Conservation (phyloP, 139 green algal species). For the Nannochloris sp. region DNA sequence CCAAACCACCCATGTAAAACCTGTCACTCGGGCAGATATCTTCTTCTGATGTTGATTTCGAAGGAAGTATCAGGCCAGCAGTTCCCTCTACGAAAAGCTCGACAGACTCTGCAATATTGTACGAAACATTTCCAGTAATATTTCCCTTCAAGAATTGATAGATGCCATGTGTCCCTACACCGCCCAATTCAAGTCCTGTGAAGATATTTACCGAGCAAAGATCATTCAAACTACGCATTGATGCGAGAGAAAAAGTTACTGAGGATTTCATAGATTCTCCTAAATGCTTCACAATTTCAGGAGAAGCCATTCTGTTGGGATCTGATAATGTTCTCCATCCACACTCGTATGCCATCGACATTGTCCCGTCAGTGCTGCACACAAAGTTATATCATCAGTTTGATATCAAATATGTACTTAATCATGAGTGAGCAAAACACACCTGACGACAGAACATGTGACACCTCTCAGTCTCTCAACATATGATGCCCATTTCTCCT, state of each 20-base stretch:
- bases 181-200: too few relatives aligned
- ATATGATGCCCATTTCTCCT: slow-evolving; percentile 12
- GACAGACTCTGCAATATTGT: background rate
- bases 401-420: too few relatives aligned
- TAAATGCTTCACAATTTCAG: slow-evolving; percentile 38
- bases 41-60: slow-evolving; percentile 26
- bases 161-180: too few relatives aligned
- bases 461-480: slow-evolving; percentile 4
- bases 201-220: too few relatives aligned
- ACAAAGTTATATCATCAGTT: background rate
- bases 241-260: slow-evolving; percentile 31
- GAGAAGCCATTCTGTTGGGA: slow-evolving; percentile 32
- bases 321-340: slow-evolving; percentile 53
- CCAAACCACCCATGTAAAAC: slow-evolving; percentile 64
- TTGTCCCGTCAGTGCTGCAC: slow-evolving; percentile 37
- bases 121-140: too few relatives aligned
- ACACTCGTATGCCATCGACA: slow-evolving; percentile 53
- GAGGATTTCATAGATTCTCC: slow-evolving; percentile 60
- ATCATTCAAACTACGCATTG: background rate
- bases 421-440: background rate
- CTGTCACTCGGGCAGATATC: slow-evolving; percentile 48
- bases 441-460: slow-evolving; percentile 3
- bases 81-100: slow-evolving; percentile 9
- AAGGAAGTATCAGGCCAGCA: slow-evolving; percentile 40
- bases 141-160: too few relatives aligned